These are phyloP conservation scores for Candida dajiaensis DNA, from an alignment of 805 yeast genomes.

Conservation along the genomic window DNA sequence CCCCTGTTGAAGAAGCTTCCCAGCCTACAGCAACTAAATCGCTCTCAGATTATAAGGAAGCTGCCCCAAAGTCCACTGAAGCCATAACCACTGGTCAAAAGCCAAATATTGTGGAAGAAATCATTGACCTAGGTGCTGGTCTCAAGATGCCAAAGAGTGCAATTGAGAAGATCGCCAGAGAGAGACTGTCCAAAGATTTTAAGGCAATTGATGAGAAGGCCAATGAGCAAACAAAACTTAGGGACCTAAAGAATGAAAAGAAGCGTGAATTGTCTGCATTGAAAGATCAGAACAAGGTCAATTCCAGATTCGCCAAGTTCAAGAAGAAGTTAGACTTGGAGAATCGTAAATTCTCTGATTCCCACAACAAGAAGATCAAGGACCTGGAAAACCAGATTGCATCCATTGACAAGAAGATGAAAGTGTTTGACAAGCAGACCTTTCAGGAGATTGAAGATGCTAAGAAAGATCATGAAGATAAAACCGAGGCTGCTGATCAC, in stretches of 20 bases:
- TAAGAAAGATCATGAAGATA: conserved; percentile 9
- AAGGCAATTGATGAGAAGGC: conserved; percentile 19
- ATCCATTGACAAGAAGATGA: conserved; percentile 16
- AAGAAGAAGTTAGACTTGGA: conserved; percentile 23
- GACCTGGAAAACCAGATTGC: conserved; percentile 19
- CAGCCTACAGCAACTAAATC: neutral
- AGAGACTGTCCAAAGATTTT: conserved; percentile 17
- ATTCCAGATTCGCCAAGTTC: conserved; percentile 22
- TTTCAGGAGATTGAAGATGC: conserved; percentile 17
- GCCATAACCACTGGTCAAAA: neutral
- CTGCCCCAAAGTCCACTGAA: neutral
- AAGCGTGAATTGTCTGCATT: conserved; percentile 20
- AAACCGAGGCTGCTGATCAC: conserved; percentile 15
- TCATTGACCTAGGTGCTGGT: conserved; percentile 26
- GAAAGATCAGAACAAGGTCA: conserved; percentile 21
- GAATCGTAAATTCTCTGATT: conserved; percentile 12
- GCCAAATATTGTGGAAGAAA: conserved; percentile 14
- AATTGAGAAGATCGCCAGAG: conserved; percentile 22
- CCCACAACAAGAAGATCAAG: conserved; percentile 14
- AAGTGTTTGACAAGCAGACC: conserved; percentile 16
- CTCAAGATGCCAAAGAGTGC: conserved; percentile 23
- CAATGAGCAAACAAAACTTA: conserved; percentile 18
- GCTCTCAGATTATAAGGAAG: neutral
- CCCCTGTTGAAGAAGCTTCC: neutral
- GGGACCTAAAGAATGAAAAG: conserved; percentile 21